These are phyloP conservation scores for Barnettozyma hawaiiensis DNA, from an alignment of 1,139 yeast species.

Conservation along the genomic window DNA sequence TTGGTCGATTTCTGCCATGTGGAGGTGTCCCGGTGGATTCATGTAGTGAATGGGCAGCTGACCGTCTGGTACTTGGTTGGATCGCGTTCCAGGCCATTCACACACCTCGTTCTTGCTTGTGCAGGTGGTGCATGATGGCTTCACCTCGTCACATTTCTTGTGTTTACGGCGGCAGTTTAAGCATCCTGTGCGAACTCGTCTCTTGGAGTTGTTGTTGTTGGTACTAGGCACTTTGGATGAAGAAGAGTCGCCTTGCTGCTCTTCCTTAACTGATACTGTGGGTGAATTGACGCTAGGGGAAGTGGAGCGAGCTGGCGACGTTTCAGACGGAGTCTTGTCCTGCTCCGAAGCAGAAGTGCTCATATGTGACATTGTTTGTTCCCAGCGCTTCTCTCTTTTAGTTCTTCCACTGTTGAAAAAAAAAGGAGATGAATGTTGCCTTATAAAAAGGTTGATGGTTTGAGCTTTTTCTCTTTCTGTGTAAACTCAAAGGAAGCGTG, in stretches of 20 bases:
- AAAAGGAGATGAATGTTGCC: no score
- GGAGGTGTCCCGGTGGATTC: neutral
- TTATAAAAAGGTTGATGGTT: no score
- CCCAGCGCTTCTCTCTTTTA: no score
- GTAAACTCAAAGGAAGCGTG: no score
- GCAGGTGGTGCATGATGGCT: constrained; percentile 35
- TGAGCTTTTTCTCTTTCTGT: no score
- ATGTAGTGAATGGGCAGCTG: neutral
- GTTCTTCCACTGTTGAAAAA: no score
- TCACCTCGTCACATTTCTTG: constrained; percentile 26
- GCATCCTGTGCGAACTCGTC: constrained; percentile 26
- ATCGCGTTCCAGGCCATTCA: constrained; percentile 37
- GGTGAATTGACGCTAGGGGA: neutral
- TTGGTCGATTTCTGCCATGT: neutral
- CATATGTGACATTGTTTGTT: neutral
- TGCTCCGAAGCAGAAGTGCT: neutral
- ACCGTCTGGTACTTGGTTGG: neutral
- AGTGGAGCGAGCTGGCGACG: neutral
- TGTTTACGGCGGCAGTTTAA: constrained; percentile 26
- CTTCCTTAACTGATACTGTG: neutral
- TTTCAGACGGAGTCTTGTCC: neutral
- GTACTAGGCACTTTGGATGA: neutral
- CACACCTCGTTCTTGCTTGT: constrained; percentile 38
- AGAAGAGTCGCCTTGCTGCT: neutral
- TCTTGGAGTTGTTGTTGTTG: constrained; percentile 3